Evolutionary conservation across 1,284 basidiomycete species (phyloP).

Genomic region (Blastosporella zonata): DNA sequence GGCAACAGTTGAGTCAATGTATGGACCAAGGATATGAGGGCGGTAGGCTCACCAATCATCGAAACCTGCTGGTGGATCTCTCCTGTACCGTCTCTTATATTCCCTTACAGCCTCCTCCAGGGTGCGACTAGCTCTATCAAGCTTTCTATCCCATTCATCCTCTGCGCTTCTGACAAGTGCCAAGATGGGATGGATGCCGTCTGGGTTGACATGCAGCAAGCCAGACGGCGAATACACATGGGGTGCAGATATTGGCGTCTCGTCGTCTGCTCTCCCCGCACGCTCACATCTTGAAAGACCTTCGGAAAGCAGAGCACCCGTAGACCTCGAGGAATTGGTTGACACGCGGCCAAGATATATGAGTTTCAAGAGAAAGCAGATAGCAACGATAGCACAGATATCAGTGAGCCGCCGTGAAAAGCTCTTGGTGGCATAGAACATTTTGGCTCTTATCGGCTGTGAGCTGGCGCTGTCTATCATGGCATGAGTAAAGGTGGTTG

Average conservation of each 20-base stretch:
- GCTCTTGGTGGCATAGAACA: neutral
- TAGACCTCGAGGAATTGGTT: neutral
- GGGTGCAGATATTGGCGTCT: slow-evolving; percentile 10
- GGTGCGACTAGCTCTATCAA: slow-evolving; percentile 50
- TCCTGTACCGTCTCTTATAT: slow-evolving; percentile 48
- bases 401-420: slow-evolving; percentile 7
- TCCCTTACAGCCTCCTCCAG: slow-evolving; percentile 53
- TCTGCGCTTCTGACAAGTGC: slow-evolving; percentile 53
- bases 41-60: slow-evolving; percentile 41
- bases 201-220: slow-evolving; percentile 28
- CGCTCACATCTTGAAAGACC: neutral
- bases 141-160: slow-evolving; percentile 49
- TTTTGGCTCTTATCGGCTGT: neutral
- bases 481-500: neutral
- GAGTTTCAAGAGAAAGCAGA: neutral
- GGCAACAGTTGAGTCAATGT: slow-evolving; percentile 18
- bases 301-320: neutral
- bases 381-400: neutral
- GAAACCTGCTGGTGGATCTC: slow-evolving; percentile 52
- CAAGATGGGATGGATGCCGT: slow-evolving; percentile 50
- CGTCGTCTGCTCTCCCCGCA: slow-evolving; percentile 10
- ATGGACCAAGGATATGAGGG: neutral
- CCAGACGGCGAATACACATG: slow-evolving; percentile 30
- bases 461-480: neutral
- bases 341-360: neutral